These are phyloP conservation scores for Pulveroboletus sp. DNA, from an alignment of 1,284 basidiomycete species.

Conservation along the genomic window DNA sequence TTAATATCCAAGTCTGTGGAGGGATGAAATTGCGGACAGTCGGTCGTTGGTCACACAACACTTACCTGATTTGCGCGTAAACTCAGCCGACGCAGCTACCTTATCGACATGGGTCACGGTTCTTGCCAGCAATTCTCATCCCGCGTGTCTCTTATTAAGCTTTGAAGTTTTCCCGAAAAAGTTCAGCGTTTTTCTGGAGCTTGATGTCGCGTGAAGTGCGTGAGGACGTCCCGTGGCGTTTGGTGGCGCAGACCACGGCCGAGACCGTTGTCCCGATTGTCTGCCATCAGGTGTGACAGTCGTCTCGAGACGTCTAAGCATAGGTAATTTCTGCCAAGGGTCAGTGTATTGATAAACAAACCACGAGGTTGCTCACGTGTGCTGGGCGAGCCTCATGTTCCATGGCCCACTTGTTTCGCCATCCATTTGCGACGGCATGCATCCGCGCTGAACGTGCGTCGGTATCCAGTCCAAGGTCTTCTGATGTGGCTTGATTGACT, in stretches of 20 bases:
- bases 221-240: constrained; percentile 18
- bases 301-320: constrained; percentile 47
- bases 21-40: constrained; percentile 2
- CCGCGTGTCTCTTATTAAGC: constrained; percentile 12
- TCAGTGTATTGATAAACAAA: constrained; percentile 18
- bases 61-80: constrained; percentile 20
- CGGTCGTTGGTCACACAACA: constrained; percentile 2
- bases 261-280: constrained; percentile 30
- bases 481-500: constrained; percentile 10
- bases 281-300: constrained; percentile 47
- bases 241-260: constrained; percentile 29
- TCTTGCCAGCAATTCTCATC: constrained; percentile 9
- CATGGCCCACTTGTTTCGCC: constrained; percentile 58
- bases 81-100: constrained; percentile 5
- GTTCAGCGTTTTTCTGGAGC: constrained; percentile 18
- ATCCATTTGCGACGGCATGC: constrained; percentile 55
- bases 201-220: constrained; percentile 15
- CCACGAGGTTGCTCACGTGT: constrained; percentile 26
- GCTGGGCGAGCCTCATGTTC: constrained; percentile 20
- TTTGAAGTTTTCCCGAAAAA: constrained; percentile 10
- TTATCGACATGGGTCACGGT: not conserved
- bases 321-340: constrained; percentile 33
- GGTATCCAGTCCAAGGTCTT: constrained; percentile 26
- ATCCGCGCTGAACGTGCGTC: constrained; percentile 36
- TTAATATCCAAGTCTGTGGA: constrained; percentile 27